A percentile compares a stretch with the other conserved stretches of the same genome.
Conservation (phyloP, 1,284 basidiomycete species). For the Trametes hirsuta region DNA sequence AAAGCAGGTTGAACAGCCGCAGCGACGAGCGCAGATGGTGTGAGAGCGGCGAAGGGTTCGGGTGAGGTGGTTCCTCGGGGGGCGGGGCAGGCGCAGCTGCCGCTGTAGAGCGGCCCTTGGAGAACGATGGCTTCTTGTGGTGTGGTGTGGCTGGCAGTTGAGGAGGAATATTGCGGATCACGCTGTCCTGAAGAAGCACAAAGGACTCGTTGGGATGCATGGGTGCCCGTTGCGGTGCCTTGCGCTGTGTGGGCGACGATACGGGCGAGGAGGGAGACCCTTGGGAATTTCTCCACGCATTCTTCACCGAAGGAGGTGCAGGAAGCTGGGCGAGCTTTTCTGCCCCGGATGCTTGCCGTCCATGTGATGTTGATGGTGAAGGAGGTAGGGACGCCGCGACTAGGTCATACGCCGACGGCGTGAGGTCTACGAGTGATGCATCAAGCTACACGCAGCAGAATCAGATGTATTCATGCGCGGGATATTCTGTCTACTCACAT, state of each 20-base stretch:
- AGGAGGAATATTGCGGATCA: constrained; percentile 65
- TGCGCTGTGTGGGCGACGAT: constrained; percentile 54
- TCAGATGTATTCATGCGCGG: constrained; percentile 22
- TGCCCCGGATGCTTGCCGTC: constrained; percentile 47
- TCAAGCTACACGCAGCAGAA: constrained; percentile 59
- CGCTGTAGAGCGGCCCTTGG: constrained; percentile 32
- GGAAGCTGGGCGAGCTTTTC: constrained; percentile 61
- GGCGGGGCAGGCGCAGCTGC: constrained; percentile 24
- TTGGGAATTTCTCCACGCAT: constrained; percentile 61
- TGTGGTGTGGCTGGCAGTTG: constrained; percentile 41
- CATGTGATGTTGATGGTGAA: constrained; percentile 43
- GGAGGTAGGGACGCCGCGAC: constrained; percentile 75
- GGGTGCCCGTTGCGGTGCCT: constrained; percentile 54
- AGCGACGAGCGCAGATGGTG: constrained; percentile 76
- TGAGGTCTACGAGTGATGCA: constrained; percentile 80
- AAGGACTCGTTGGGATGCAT: constrained; percentile 81
- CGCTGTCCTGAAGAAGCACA: constrained; percentile 85
- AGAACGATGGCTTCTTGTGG: constrained; percentile 44
- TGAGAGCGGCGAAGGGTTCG: constrained; percentile 73
- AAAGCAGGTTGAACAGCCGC: constrained; percentile 79
- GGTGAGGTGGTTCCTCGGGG: constrained; percentile 48
- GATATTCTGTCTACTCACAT: constrained; percentile 47
- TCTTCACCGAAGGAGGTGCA: constrained; percentile 57
- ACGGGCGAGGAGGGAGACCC: constrained; percentile 42
- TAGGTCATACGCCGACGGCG: constrained; percentile 86